Evolutionary conservation across 116 monocot genomes (phyloP).

Genomic region (Dioscorea cayenensis): DNA sequence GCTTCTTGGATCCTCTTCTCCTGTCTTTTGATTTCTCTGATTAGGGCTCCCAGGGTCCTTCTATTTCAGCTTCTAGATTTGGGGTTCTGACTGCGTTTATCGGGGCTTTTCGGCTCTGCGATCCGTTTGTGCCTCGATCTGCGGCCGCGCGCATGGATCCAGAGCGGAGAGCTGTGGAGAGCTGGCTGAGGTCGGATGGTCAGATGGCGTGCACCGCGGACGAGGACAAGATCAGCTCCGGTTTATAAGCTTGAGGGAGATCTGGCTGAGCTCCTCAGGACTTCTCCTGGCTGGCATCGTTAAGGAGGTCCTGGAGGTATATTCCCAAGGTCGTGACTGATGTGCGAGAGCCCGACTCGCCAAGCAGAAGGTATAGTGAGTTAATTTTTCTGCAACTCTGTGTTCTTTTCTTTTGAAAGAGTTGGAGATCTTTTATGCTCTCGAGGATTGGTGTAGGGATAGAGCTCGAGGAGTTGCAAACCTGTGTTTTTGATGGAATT

Average conservation of each 20-base stretch:
- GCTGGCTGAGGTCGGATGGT: slow-evolving; percentile 82
- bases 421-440: not conserved
- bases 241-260: slow-evolving; percentile 96
- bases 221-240: slow-evolving; percentile 92
- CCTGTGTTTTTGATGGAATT: too few species aligned
- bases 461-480: too few species aligned
- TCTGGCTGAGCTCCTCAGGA: slow-evolving; percentile 80
- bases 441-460: too few species aligned
- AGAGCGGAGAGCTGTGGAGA: slow-evolving; percentile 92
- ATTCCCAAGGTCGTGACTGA: slow-evolving; percentile 85
- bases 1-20: not conserved
- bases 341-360: slow-evolving; percentile 94
- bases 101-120: not conserved
- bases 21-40: too few species aligned
- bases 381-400: not conserved
- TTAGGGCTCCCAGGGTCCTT: too few species aligned
- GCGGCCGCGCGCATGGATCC: slow-evolving; percentile 37
- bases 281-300: slow-evolving; percentile 65
- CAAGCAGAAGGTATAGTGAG: slow-evolving; percentile 79
- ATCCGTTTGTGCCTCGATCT: not conserved
- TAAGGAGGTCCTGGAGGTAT: slow-evolving; percentile 87
- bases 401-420: not conserved
- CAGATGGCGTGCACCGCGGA: slow-evolving; percentile 83
- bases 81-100: not conserved
- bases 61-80: not conserved